Evolutionary conservation across 2,329 filamentous ascomycete genomes (phyloP), one percentile per base, ranked within the genome.

Genomic region (Sclerotinia glacialis): DNA sequence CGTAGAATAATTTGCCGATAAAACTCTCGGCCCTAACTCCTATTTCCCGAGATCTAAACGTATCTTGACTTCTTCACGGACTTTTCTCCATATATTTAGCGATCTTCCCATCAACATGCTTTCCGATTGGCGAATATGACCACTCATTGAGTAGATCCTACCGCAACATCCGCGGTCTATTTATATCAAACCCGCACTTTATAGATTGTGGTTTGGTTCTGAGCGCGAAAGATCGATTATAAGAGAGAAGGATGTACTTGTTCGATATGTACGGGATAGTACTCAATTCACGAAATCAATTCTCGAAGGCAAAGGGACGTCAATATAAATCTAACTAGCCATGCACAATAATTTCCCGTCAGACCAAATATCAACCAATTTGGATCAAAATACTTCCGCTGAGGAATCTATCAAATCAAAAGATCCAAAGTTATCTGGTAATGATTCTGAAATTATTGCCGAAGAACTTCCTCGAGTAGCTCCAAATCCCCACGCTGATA

Each of bases 141-240:
- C 44, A 31, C 3, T 46, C 14, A 23, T 11, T n/a, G n/a, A 18
- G 1, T n/a, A 59, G 56, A 47, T 59, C 56, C 26, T 46, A 46
- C 56, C 56, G 56, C 42, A 59, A 47, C 11, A 59, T 59, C 42
- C 56, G 42, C 56, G 56, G 56, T 46, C 7, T 59, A 16, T 21
- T 59, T n/a, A 42, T 47, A 59, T 31, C 40, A 34, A 16, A 23
- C 3, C 56, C 56, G 26, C 56, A 26, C 56, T 47, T 4, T 59
- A 3, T 46, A 34, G 6, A 34, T 23, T 56, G 53, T 23, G 14
- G 26, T 26, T 59, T 44, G 21, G 11, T 31, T 59, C 23, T 31
- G 26, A 59, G 23, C 18, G 21, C n/a, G n/a, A 59, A 8, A n/a
- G 42, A 21, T 46, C 47, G 26, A 23, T n/a, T 59, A 59, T 59